phyloP scores from a whole-genome alignment of 192 early-diverging fungal genomes.

The Entrophospora sp. region DNA sequence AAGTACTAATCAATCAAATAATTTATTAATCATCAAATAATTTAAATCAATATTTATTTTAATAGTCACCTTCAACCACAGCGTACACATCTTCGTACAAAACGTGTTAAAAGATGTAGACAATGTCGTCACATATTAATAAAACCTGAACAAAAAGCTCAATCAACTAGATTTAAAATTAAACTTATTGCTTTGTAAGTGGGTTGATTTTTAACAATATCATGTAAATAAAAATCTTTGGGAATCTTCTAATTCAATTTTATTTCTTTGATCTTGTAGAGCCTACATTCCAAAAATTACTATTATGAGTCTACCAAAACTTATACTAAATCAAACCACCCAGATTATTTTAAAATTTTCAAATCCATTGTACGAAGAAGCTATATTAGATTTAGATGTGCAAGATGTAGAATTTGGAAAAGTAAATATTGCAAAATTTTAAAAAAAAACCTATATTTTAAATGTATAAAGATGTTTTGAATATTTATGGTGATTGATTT shows the following conservation, averaged over 20 bases:
- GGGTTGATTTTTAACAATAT: neutral
- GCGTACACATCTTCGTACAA: conserved; percentile 78
- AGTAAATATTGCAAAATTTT: no score
- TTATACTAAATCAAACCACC: conserved; percentile 30
- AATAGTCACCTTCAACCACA: conserved; percentile 61
- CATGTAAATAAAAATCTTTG: neutral
- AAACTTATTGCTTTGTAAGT: conserved; percentile 74
- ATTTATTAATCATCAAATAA: no score
- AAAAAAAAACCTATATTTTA: no score
- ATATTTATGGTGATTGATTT: neutral
- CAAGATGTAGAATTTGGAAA: conserved; percentile 29
- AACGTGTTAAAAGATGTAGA: conserved; percentile 78
- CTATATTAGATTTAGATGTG: conserved; percentile 49
- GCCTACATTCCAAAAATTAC: conserved; percentile 76
- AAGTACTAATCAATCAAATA: no score
- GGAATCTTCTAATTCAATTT: no score
- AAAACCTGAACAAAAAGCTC: conserved; percentile 89
- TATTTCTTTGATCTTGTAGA: conserved; percentile 20
- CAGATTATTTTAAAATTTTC: conserved; percentile 63
- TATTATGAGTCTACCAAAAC: conserved; percentile 37
- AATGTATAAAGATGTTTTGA: no score
- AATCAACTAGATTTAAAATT: conserved; percentile 80
- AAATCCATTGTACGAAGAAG: conserved; percentile 72
- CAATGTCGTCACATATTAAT: conserved; percentile 82
- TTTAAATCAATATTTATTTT: neutral